These are phyloP conservation scores for Cercophora scortea DNA, from an alignment of 495 filamentous ascomycete species.

Conservation along the genomic window DNA sequence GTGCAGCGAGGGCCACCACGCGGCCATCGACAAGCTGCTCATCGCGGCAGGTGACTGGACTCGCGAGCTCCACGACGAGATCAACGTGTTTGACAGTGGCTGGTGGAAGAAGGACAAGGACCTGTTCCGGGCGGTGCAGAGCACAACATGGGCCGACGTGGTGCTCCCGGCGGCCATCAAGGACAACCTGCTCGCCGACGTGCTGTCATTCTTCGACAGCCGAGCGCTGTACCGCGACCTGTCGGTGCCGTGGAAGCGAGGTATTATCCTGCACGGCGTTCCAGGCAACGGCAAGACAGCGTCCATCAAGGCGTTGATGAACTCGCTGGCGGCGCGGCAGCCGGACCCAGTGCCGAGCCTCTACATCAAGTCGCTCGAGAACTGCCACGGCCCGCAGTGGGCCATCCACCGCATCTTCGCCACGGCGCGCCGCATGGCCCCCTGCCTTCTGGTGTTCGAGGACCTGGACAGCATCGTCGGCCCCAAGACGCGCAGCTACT, in stretches of 20 bases:
- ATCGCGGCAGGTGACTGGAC: slow-evolving; percentile 33
- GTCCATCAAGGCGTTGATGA: slow-evolving; percentile 52
- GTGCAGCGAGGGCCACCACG: neutral
- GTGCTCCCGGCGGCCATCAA: slow-evolving; percentile 50
- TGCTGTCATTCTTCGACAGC: slow-evolving; percentile 47
- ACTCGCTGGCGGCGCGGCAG: slow-evolving; percentile 25
- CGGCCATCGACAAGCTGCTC: slow-evolving; percentile 40
- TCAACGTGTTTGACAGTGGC: slow-evolving; percentile 49
- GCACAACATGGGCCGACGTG: slow-evolving; percentile 49
- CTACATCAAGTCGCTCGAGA: slow-evolving; percentile 46
- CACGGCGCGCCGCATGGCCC: slow-evolving; percentile 43
- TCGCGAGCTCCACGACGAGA: slow-evolving; percentile 43
- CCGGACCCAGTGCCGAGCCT: slow-evolving; percentile 36
- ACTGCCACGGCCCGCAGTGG: slow-evolving; percentile 31
- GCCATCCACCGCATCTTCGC: slow-evolving; percentile 41
- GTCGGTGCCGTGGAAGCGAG: slow-evolving; percentile 51
- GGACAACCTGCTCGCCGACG: slow-evolving; percentile 40
- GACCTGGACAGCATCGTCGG: slow-evolving; percentile 58
- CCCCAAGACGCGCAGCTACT: slow-evolving; percentile 49
- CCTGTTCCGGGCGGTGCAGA: slow-evolving; percentile 46
- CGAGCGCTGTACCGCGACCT: slow-evolving; percentile 39
- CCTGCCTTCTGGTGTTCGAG: slow-evolving; percentile 52
- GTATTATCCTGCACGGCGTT: slow-evolving; percentile 42
- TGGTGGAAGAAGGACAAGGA: slow-evolving; percentile 46
- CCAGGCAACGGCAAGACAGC: slow-evolving; percentile 54